Evolutionary conservation across 352 stramenopile species (phyloP).

Genomic region (Phytophthora cryptogea): DNA sequence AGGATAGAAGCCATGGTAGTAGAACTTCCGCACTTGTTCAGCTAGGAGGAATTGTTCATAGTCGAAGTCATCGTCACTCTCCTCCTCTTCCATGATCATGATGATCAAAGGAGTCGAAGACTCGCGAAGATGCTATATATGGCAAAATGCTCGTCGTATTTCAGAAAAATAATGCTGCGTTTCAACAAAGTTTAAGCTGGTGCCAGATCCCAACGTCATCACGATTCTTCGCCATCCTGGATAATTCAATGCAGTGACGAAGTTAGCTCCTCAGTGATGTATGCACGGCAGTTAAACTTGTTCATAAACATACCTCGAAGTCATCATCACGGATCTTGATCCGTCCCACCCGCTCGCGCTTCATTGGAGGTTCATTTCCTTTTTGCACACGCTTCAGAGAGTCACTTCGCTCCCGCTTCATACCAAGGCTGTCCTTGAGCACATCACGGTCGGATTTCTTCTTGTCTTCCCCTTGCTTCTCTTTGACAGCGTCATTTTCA

Average conservation of each 20-base stretch:
- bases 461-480: constrained; percentile 18
- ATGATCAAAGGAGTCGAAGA: neutral
- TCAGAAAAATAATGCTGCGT: neutral
- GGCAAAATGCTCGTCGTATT: no score
- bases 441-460: constrained; percentile 7
- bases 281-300: neutral
- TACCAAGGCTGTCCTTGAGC: constrained; percentile 14
- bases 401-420: constrained; percentile 44
- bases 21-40: constrained; percentile 64
- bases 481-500: constrained; percentile 21
- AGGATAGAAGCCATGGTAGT: constrained; percentile 39
- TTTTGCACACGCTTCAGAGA: constrained; percentile 35
- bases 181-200: constrained; percentile 8
- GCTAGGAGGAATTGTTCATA: constrained; percentile 49
- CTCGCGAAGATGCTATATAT: no score
- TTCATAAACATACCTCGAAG: constrained; percentile 27
- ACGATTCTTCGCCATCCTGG: constrained; percentile 35
- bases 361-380: constrained; percentile 29
- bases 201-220: neutral
- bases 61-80: constrained; percentile 32
- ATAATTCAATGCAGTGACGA: neutral
- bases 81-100: constrained; percentile 5
- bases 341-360: constrained; percentile 36
- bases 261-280: constrained; percentile 1
- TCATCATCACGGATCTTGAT: constrained; percentile 31